These are phyloP conservation scores for Botrytis galanthina DNA, from an alignment of 2,329 filamentous ascomycete genomes.

Conservation along the genomic window DNA sequence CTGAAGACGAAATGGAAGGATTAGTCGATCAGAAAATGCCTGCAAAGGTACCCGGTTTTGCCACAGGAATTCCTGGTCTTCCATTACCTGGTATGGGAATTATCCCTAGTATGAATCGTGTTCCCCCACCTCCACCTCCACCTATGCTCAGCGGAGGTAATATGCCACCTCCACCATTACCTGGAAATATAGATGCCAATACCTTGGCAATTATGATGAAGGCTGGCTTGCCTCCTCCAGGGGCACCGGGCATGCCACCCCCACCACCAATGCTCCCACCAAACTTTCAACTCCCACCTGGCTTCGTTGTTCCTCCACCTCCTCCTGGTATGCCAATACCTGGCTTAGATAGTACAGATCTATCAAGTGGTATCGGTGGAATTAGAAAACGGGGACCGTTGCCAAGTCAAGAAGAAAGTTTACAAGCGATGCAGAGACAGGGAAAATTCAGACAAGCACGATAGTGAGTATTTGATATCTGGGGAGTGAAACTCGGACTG, in stretches of 20 bases:
- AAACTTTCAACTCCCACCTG: slow-evolving; percentile 30
- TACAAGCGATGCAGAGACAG: slow-evolving; percentile 71
- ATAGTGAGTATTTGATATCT: slow-evolving; percentile 21
- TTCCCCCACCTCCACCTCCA: slow-evolving; percentile 42
- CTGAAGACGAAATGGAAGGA: slow-evolving; percentile 89
- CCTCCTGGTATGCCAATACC: slow-evolving; percentile 41
- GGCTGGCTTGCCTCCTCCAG: slow-evolving; percentile 59
- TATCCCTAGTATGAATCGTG: slow-evolving; percentile 48
- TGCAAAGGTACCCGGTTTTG: slow-evolving; percentile 58
- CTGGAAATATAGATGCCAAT: slow-evolving; percentile 16
- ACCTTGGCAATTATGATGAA: slow-evolving; percentile 45
- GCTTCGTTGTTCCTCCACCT: slow-evolving; percentile 40
- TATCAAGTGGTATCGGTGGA: slow-evolving; percentile 34
- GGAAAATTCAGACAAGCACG: slow-evolving; percentile 56
- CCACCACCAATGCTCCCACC: slow-evolving; percentile 48
- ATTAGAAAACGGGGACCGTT: slow-evolving; percentile 65
- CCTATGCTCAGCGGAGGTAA: slow-evolving; percentile 29
- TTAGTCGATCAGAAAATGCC: slow-evolving; percentile 88
- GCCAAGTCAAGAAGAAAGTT: slow-evolving; percentile 79
- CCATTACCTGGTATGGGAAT: slow-evolving; percentile 35
- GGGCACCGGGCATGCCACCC: slow-evolving; percentile 42
- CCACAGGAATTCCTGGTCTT: slow-evolving; percentile 47
- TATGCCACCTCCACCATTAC: slow-evolving; percentile 18
- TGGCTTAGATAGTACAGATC: slow-evolving; percentile 32
- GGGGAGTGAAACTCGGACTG: background rate